Base-by-base conservation (phyloP, 2,329 filamentous ascomycete genomes). In the Mycogone perniciosa region DNA sequence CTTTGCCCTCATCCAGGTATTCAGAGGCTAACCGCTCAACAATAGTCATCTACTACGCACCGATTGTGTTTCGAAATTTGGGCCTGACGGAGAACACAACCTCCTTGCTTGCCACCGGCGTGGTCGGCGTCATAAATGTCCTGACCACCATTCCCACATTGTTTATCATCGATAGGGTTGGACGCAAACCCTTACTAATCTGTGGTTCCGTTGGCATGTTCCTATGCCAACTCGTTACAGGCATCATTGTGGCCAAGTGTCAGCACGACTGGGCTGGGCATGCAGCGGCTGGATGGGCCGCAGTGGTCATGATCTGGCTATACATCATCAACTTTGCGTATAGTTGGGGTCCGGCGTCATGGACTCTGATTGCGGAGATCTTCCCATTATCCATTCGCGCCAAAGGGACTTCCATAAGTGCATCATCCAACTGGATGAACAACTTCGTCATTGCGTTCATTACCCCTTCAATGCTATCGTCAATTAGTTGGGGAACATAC, bases 251-350 rank as follows among this genome's bases (percentile, higher is more conserved):
- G 4, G 86, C 82, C 34, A 79, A 74, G 55, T 81, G 84, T 61
- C 68, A 80, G n/a, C 62, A 80, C 55, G 67, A 74, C 4, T 90
- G 85, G 74, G 62, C 66, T 0, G 62, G 70, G 0, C 76, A 89
- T 54, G 59, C 65, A 6, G 78, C 76, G 0, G 83, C 84, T 0
- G 86, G 86, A 1, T 90, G 87, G 87, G 86, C 84, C 0, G 84
- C 76, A 5, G 72, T 76, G 2, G 69, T 63, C 47, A 85, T 87
- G 79, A 81, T 87, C 7, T 89, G 86, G 85, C 73, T 90, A 0
- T 89, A 87, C 56, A 81, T 88, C 30, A 72, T 88, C 31, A 79
- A 86, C 65, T 90, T 90, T 60, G 87, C 84, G 31, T 89, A 88
- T 63, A 82, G 78, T 0, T 90, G 86, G 86, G 84, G 85, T 0